These are phyloP conservation scores for Sugiyamaella valdiviana DNA, from an alignment of 805 yeast genomes.

Conservation along the genomic window DNA sequence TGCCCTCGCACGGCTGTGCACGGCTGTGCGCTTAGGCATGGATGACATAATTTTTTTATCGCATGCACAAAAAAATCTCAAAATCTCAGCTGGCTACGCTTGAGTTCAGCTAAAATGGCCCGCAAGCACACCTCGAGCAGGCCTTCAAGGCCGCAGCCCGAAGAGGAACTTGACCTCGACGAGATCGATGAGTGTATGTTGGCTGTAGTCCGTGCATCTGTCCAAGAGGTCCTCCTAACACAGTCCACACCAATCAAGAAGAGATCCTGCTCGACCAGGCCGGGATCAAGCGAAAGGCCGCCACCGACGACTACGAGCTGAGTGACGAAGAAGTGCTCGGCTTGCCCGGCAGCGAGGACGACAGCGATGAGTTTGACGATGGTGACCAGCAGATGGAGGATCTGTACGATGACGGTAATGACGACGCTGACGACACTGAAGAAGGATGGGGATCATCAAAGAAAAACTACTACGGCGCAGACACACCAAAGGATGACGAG, in stretches of 20 bases:
- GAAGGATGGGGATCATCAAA: slow-evolving; percentile 42
- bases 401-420: slow-evolving; percentile 32
- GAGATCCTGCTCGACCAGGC: slow-evolving; percentile 26
- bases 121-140: neutral
- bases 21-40: too few relatives aligned
- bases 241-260: slow-evolving; percentile 30
- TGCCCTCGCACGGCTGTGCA: too few relatives aligned
- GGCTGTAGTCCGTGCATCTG: neutral
- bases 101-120: neutral
- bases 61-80: too few relatives aligned
- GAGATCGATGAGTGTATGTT: slow-evolving; percentile 9
- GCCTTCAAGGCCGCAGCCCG: slow-evolving; percentile 1
- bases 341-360: slow-evolving; percentile 36
- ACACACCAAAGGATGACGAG: slow-evolving; percentile 23
- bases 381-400: slow-evolving; percentile 39
- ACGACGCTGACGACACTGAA: slow-evolving; percentile 30
- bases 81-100: too few relatives aligned
- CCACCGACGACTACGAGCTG: slow-evolving; percentile 30
- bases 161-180: slow-evolving; percentile 9
- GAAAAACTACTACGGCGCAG: slow-evolving; percentile 39
- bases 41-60: too few relatives aligned
- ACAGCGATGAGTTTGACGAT: slow-evolving; percentile 46
- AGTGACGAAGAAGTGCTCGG: slow-evolving; percentile 55
- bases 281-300: slow-evolving; percentile 2
- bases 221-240: neutral